Percentiles rank a stretch among this genome's conserved stretches.
Conservation (phyloP, 176 grass and related monocot genomes). For the Tillandsia fasciculata region DNA sequence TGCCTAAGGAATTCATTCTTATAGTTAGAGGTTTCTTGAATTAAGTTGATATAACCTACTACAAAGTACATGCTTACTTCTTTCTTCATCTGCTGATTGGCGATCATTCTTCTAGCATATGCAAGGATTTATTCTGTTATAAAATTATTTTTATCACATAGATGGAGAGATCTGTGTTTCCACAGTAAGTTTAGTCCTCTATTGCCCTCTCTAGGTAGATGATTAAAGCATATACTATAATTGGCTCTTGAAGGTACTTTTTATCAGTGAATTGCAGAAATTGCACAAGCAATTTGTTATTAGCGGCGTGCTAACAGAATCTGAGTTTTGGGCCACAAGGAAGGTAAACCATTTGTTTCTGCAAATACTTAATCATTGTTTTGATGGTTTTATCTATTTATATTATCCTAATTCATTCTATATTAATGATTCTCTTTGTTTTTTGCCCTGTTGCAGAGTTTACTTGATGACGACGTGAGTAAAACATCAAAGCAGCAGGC, state of each 20-base stretch:
- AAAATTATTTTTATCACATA: neutral
- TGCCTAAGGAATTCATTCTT: too few relatives aligned
- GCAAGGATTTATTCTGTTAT: neutral
- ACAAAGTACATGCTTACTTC: too few relatives aligned
- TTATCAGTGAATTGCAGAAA: constrained; percentile 77
- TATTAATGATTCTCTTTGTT: constrained; percentile 12
- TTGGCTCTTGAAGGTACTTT: constrained; percentile 14
- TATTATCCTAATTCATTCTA: constrained; percentile 3
- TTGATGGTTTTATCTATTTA: neutral
- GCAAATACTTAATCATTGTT: constrained; percentile 6
- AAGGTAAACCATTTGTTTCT: constrained; percentile 41
- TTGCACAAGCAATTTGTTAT: constrained; percentile 91
- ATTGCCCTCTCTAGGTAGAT: neutral
- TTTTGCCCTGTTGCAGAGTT: constrained; percentile 44
- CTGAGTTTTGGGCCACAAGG: constrained; percentile 96
- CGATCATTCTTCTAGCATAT: too few relatives aligned
- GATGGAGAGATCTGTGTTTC: too few relatives aligned
- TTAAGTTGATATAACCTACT: too few relatives aligned
- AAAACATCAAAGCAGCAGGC: constrained; percentile 58
- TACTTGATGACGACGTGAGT: constrained; percentile 69
- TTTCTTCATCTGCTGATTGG: too few relatives aligned
- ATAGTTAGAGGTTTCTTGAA: too few relatives aligned
- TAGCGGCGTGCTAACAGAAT: constrained; percentile 65
- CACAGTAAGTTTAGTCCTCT: too few relatives aligned
- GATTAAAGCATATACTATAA: neutral